Evolutionary conservation across 1,139 yeast genomes (phyloP), one percentile per base, ranked within the genome.

Genomic region (Saccharomyces hybrid): DNA sequence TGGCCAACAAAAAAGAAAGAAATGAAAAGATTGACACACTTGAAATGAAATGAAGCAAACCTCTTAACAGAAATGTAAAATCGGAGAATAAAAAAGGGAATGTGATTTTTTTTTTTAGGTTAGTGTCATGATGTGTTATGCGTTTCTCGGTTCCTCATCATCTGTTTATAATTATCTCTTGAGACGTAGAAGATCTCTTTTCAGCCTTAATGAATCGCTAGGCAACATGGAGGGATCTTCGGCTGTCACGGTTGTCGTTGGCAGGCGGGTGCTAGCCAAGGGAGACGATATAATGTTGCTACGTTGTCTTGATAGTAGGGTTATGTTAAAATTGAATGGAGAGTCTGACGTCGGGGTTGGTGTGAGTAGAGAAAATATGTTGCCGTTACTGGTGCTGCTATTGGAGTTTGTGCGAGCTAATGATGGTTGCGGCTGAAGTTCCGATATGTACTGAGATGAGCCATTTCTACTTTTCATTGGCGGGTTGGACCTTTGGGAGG

Each of bases 301-400:
- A 27, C 55, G 54, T 41, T 58, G 58, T 26, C 59, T 53, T 19
- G 59, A 56, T 5, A 57, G 38, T n/a, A 54, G 52, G 38, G 47
- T 38, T 25, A 47, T 31, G 34, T 51, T 46, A 23, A 52, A 47
- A 32, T 54, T 54, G 27, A 54, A 27, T 34, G 54, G 8, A 28
- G 50, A 31, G 7, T 52, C 54, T 3, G 48, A 23, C 5, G 44
- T 38, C 5, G 44, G 44, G 0, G 44, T 38, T 38, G 44, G 44
- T 11, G 44, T 38, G n/a, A 38, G 44, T 38, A 38, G 11, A 38
- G 44, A 16, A 4, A 38, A 38, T 11, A 13, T 13, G 13, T 4
- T 38, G 13, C 25, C 3, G 25, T 38, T 38, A 13, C 3, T 38
- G 1, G 44, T 16, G 13, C 44, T 38, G 5, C 13, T 19, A 4